Evolutionary conservation across 257 asterid species (phyloP).

Genomic region (Nicotiana paniculata): DNA sequence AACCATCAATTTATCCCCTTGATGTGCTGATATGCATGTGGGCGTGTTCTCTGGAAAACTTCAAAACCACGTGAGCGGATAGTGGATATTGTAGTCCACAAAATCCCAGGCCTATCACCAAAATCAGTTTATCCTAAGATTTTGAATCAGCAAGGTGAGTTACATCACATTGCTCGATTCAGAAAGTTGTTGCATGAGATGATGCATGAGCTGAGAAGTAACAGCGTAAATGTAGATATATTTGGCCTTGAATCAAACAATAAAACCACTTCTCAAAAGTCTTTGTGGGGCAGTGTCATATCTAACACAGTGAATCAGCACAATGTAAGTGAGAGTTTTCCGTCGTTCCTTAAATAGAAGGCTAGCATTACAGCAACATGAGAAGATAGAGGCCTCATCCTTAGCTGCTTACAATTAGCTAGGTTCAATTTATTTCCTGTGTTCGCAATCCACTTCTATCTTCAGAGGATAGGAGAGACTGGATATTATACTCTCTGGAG

Average conservation of each 20-base stretch:
- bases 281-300: background rate
- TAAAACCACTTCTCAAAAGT: background rate
- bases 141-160: background rate
- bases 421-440: too few relatives aligned
- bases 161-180: background rate
- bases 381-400: too few relatives aligned
- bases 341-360: too few relatives aligned
- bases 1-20: constrained; percentile 44
- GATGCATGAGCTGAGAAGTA: background rate
- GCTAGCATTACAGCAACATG: too few relatives aligned
- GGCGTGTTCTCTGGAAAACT: background rate
- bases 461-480: too few relatives aligned
- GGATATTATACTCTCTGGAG: too few relatives aligned
- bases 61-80: background rate
- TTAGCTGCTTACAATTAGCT: too few relatives aligned
- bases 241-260: background rate
- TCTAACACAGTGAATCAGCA: too few relatives aligned
- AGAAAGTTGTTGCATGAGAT: background rate
- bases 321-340: too few relatives aligned
- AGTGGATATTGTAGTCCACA: background rate
- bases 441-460: too few relatives aligned
- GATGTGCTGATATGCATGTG: background rate
- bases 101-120: background rate
- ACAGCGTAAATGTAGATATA: background rate
- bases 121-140: background rate